Conservation (phyloP, 495 filamentous ascomycete species). For the Usnea hakonensis region DNA sequence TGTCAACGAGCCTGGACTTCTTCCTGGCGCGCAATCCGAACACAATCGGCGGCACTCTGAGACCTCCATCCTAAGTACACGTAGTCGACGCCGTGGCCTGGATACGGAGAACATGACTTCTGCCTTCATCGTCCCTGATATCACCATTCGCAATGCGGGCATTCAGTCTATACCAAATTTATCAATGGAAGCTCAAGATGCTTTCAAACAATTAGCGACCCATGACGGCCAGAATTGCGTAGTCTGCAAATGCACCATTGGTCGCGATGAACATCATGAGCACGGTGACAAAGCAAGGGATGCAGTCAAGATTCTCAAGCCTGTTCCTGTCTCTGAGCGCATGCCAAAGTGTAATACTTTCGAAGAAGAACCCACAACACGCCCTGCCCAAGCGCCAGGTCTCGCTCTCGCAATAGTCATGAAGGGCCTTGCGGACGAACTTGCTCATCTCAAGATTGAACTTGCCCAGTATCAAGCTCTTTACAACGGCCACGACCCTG, state of each 20-base stretch:
- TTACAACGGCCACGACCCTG: constrained; percentile 63
- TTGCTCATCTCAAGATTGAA: constrained; percentile 67
- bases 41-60: constrained; percentile 42
- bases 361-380: constrained; percentile 66
- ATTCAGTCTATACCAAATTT: constrained; percentile 30
- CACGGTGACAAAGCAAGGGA: constrained; percentile 36
- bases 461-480: constrained; percentile 47
- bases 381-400: constrained; percentile 66
- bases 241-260: constrained; percentile 53
- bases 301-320: constrained; percentile 55
- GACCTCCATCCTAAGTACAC: constrained; percentile 27
- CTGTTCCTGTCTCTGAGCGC: constrained; percentile 64
- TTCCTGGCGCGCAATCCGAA: constrained; percentile 6
- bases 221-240: constrained; percentile 68
- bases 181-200: constrained; percentile 47
- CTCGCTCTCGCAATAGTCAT: constrained; percentile 71
- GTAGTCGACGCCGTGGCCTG: constrained; percentile 18
- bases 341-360: constrained; percentile 42
- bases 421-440: constrained; percentile 74
- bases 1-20: constrained; percentile 1
- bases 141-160: constrained; percentile 45
- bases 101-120: constrained; percentile 63
- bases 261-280: constrained; percentile 26
- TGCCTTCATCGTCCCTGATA: constrained; percentile 68
- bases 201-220: constrained; percentile 49